phyloP scores from a whole-genome alignment of 345 rosid genomes.

The Theobroma cacao region DNA sequence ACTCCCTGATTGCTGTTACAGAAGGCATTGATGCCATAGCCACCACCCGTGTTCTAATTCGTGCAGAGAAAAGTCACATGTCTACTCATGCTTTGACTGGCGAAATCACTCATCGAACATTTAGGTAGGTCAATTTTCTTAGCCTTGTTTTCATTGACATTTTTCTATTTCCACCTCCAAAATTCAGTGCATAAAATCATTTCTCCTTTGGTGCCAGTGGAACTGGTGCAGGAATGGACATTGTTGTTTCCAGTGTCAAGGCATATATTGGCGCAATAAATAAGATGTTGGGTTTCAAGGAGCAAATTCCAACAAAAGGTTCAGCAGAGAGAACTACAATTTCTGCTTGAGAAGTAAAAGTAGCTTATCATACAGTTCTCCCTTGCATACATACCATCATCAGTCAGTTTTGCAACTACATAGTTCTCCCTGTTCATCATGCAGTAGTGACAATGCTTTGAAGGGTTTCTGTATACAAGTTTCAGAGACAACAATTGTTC shows the following conservation, averaged over 20 bases:
- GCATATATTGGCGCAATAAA: constrained; percentile 83
- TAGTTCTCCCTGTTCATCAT: neutral
- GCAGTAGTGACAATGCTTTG: neutral
- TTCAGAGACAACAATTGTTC: neutral
- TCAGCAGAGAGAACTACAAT: constrained; percentile 29
- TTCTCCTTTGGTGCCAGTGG: constrained; percentile 47
- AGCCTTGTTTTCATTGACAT: neutral
- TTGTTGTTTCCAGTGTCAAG: constrained; percentile 89
- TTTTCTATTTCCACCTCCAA: neutral
- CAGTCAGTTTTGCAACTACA: neutral
- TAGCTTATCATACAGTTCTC: neutral
- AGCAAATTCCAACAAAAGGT: constrained; percentile 21
- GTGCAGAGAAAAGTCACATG: constrained; percentile 43
- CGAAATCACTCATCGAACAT: constrained; percentile 57
- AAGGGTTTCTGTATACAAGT: neutral
- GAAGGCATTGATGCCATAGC: constrained; percentile 99
- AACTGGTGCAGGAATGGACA: constrained; percentile 80
- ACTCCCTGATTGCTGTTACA: constrained; percentile 81
- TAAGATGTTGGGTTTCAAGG: constrained; percentile 79
- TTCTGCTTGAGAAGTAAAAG: constrained; percentile 32
- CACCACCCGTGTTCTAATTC: constrained; percentile 84
- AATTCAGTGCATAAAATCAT: neutral
- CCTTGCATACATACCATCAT: neutral
- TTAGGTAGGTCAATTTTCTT: constrained; percentile 47
- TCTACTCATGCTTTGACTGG: constrained; percentile 60